Conservation (phyloP, 768 basidiomycete genomes). For the Rhizopogon salebrosus region DNA sequence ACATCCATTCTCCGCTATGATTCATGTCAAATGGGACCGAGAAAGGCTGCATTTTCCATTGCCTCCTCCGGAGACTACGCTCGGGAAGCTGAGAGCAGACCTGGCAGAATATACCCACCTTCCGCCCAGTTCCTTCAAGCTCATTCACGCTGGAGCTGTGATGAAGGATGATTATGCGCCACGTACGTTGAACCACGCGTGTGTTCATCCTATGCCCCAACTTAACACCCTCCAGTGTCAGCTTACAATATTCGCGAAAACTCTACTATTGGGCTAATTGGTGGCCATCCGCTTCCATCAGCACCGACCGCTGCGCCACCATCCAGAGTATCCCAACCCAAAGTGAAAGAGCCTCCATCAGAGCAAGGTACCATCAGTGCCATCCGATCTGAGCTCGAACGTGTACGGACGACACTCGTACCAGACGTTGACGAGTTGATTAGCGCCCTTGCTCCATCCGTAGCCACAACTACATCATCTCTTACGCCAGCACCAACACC, state of each 20-base stretch:
- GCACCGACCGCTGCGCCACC: conserved; percentile 14
- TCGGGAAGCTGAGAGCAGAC: conserved; percentile 51
- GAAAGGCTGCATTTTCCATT: conserved; percentile 48
- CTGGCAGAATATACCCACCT: conserved; percentile 77
- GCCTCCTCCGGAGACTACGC: conserved; percentile 52
- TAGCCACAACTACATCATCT: conserved; percentile 8
- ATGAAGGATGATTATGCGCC: conserved; percentile 78
- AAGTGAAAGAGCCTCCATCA: conserved; percentile 29
- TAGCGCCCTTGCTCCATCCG: conserved; percentile 14
- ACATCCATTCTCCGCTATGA: conserved; percentile 25
- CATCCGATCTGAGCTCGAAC: conserved; percentile 37
- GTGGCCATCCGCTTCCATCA: conserved; percentile 31
- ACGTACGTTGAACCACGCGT: conserved; percentile 34
- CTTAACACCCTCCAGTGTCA: conserved; percentile 43
- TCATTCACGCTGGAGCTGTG: conserved; percentile 87
- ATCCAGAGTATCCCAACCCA: conserved; percentile 17
- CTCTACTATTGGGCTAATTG: conserved; percentile 69
- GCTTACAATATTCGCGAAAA: conserved; percentile 68
- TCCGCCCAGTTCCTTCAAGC: conserved; percentile 65
- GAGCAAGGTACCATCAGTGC: conserved; percentile 30
- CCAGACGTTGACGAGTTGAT: conserved; percentile 59
- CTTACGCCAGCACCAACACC: conserved; percentile 7
- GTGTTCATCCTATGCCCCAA: background rate
- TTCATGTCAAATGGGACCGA: conserved; percentile 46
- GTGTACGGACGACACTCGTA: conserved; percentile 47